phyloP scores from a whole-genome alignment of 257 asterid genomes.

The Penstemon newberryi region DNA sequence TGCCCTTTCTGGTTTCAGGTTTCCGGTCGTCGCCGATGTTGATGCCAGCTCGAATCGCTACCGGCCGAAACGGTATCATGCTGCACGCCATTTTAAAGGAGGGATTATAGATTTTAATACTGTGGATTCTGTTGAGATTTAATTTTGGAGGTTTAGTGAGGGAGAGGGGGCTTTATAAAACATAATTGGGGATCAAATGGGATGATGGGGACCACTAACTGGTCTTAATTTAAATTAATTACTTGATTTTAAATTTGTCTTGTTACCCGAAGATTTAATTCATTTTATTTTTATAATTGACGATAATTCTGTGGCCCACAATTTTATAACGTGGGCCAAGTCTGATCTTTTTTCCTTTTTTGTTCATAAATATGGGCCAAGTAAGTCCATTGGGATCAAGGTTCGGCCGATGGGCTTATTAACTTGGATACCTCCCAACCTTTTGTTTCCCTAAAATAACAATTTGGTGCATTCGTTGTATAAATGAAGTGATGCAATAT shows the following conservation, averaged over 20 bases:
- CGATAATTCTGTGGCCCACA: too few relatives aligned
- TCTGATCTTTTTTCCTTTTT: too few relatives aligned
- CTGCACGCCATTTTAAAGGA: constrained; percentile 33
- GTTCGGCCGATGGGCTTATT: too few relatives aligned
- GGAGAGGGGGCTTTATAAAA: background rate
- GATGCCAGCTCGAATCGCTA: constrained; percentile 28
- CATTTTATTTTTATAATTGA: too few relatives aligned
- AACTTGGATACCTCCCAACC: too few relatives aligned
- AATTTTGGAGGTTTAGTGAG: background rate
- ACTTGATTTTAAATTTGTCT: background rate
- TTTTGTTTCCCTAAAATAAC: too few relatives aligned
- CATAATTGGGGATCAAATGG: background rate
- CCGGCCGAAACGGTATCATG: constrained; percentile 38
- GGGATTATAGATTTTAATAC: background rate
- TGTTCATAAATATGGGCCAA: too few relatives aligned
- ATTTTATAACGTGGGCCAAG: too few relatives aligned
- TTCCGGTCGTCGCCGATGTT: constrained; percentile 23
- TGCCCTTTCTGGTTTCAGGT: constrained; percentile 22
- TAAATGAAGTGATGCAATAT: too few relatives aligned
- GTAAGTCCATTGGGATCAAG: too few relatives aligned
- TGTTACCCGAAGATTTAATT: too few relatives aligned
- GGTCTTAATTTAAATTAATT: background rate
- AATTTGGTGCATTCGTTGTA: too few relatives aligned
- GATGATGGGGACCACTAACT: background rate
- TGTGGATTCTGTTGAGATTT: background rate